Base-by-base conservation (phyloP, 805 yeast genomes). In the Yarrowia sp. region DNA sequence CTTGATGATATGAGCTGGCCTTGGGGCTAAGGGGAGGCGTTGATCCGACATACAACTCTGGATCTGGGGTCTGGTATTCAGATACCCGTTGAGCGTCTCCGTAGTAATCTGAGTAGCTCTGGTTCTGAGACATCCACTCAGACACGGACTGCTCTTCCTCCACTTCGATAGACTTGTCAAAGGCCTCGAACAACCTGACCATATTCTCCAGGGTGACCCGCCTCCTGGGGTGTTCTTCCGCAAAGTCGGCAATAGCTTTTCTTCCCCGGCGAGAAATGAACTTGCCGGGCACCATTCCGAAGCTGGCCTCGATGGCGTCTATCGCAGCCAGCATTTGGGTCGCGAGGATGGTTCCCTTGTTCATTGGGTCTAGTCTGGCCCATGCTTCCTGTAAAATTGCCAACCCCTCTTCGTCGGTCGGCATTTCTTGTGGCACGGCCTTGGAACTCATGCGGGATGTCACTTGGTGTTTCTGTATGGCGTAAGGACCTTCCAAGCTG, bases 251-350 rank as follows among this genome's bases (percentile, higher is more conserved):
- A 36, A 52, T 36, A 12, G 22, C 61, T 22, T 24, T 16, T 11
- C 61, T 9, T n/a, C 61, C 61, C 3, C 44, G 22, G 14, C 33
- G 33, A 12, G 61, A 52, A 17, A 52, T 52, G 61, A 52, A 52
- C 7, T 36, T 52, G 17, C 61, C 61, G 4, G 61, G 61, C n/a
- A 52, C 32, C 33, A 52, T 22, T 16, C 44, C 44, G 4, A 52
- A 36, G 24, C 61, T 11, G 12, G 14, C 22, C 35, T 52, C 61
- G 3, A 52, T 52, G 61, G 33, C 33, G 35, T 52, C 61, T 17
- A 52, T 35, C 16, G 61, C 61, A 12, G 28, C 61, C 33, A 52
- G 35, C 61, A 52, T 52, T 44, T 52, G 61, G 35, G 35, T n/a
- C 24, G 61, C 33, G 14, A 24, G 8, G n/a, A 52, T 52, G 9